Evolutionary conservation across 2,329 filamentous ascomycete genomes (phyloP), one percentile per base, ranked within the genome.

Genomic region (Phialophora macrospora): DNA sequence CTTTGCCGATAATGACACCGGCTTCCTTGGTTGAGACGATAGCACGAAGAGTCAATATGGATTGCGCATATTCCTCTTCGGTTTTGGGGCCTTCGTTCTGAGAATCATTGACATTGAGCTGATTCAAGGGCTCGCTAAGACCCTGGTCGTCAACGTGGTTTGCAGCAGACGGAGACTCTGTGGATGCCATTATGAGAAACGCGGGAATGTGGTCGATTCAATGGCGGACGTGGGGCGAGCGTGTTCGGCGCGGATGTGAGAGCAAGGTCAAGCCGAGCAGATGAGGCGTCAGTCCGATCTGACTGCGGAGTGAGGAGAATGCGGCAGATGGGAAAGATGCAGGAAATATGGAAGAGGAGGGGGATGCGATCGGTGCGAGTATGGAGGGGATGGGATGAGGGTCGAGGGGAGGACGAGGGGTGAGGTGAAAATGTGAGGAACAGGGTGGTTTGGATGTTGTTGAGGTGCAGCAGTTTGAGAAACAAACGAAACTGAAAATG

Each of bases 21-120:
- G 95, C 95, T 81, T 99, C 95, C 83, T 98, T 98, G 78, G 95
- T 97, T 38, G 95, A 97, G 72, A 99, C 95, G 77, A 99, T 97
- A 73, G 95, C 95, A 77, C 95, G 91, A 70, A 99, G 87, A 68
- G 95, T 99, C 75, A 99, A 85, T 80, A 96, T 91, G 60, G 93
- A 88, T 78, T 93, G 88, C 59, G 92, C 93, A 77, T 99, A 99
- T 80, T 99, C 95, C 78, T 98, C 93, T 74, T 99, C 95, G 65
- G 94, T 96, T 83, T 94, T 95, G 74, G 92, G 94, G 67, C 87
- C 86, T 72, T 91, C 90, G 72, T 95, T 90, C 57, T 75, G 77
- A 58, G 79, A 83, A 64, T 90, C 89, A 60, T 85, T 84, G 71
- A 91, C 77, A 77, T 88, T 88, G 68, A 91, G 80, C 73, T 88